A percentile compares a stretch with the other conserved stretches of the same genome.
Conservation (phyloP, 352 stramenopile species). For the Globisporangium nunn region DNA sequence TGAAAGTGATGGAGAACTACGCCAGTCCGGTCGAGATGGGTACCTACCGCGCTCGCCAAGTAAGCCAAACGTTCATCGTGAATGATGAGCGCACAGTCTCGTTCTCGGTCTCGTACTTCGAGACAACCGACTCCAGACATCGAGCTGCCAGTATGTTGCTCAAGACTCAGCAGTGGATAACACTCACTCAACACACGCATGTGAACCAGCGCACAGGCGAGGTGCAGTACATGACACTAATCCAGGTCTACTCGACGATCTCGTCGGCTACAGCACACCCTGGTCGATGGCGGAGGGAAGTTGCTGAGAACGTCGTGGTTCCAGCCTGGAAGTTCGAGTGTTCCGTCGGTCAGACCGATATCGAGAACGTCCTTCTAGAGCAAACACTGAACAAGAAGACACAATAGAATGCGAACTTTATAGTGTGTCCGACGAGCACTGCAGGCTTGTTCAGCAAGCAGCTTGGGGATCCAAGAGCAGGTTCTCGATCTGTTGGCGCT, state of each 20-base stretch:
- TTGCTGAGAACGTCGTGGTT: neutral
- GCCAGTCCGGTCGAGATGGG: neutral
- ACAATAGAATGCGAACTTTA: neutral
- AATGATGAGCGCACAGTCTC: neutral
- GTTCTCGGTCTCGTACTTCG: neutral
- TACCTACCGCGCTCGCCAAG: neutral
- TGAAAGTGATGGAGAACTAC: neutral
- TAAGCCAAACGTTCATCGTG: neutral
- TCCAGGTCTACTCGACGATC: constrained; percentile 1
- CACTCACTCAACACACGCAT: neutral
- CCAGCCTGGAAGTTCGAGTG: neutral
- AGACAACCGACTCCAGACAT: neutral
- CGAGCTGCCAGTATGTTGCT: neutral
- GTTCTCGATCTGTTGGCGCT: neutral
- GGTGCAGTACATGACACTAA: neutral
- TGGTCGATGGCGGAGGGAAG: neutral
- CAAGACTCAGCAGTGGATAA: constrained; percentile 1
- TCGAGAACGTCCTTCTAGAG: neutral
- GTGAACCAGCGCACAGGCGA: neutral
- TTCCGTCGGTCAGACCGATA: neutral
- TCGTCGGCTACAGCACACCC: neutral
- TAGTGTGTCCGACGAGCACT: too few species aligned
- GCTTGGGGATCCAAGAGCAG: neutral
- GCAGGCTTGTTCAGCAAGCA: neutral
- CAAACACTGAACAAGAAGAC: neutral